Percentiles rank a stretch among this genome's conserved stretches.
phyloP scores from a whole-genome alignment of 805 yeast genomes.

The Lipomyces orientalis region DNA sequence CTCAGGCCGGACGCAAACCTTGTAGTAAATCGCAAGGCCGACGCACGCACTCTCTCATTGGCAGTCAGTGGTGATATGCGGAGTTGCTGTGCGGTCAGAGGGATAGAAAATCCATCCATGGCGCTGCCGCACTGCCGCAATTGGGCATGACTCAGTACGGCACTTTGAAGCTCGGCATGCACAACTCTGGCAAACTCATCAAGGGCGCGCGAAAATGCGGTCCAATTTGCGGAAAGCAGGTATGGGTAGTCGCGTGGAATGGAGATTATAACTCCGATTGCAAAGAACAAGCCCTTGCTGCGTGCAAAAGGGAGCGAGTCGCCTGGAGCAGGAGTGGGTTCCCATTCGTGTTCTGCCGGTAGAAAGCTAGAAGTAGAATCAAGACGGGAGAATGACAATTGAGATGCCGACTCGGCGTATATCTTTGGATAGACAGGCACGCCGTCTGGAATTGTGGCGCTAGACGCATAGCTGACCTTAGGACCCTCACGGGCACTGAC shows the following conservation, averaged over 20 bases:
- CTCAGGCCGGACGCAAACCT: conserved; percentile 5
- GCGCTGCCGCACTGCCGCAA: not conserved
- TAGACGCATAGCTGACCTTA: not conserved
- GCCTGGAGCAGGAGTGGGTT: conserved; percentile 1
- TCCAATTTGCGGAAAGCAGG: conserved; percentile 7
- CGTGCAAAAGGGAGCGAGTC: conserved; percentile 6
- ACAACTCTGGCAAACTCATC: conserved; percentile 10
- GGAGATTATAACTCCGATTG: conserved; percentile 6
- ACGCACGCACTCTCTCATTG: conserved; percentile 6
- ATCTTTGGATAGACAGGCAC: not conserved
- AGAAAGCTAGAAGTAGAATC: not conserved
- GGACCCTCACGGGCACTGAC: not conserved
- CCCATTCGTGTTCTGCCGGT: not conserved
- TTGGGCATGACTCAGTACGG: not conserved
- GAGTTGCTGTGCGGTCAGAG: not conserved
- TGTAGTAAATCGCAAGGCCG: not conserved
- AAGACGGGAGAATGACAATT: not conserved
- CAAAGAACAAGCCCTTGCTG: conserved; percentile 9
- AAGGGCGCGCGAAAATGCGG: conserved; percentile 6
- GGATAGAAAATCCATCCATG: not conserved
- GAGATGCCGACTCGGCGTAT: not conserved
- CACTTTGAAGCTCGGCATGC: conserved; percentile 6
- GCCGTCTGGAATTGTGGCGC: not conserved
- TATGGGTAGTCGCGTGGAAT: not conserved
- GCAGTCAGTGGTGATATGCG: not conserved